These are phyloP conservation scores for Tillandsia leiboldiana DNA, from an alignment of 176 grass and related monocot genomes.

Conservation along the genomic window DNA sequence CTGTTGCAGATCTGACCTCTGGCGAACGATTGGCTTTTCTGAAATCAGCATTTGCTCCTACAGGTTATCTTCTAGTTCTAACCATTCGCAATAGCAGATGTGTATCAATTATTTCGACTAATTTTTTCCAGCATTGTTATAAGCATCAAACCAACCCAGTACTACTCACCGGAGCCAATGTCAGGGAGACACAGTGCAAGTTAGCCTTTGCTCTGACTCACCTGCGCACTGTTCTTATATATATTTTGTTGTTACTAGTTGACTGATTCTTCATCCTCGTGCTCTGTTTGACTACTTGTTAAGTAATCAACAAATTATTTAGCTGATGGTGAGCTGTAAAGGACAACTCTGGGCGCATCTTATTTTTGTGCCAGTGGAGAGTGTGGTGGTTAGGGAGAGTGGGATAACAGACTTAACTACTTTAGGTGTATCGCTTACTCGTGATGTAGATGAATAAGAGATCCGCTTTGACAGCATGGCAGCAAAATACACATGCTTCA, in stretches of 20 bases:
- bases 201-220: background rate
- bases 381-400: too few species aligned
- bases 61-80: slow-evolving; percentile 37
- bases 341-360: too few species aligned
- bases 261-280: background rate
- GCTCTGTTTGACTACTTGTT: background rate
- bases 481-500: too few species aligned
- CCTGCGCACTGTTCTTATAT: background rate
- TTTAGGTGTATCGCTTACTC: too few species aligned
- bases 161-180: background rate
- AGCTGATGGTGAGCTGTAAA: background rate
- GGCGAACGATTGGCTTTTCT: slow-evolving; percentile 65
- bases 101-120: background rate
- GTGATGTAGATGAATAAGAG: too few species aligned
- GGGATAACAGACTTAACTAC: too few species aligned
- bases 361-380: too few species aligned
- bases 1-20: slow-evolving; percentile 75
- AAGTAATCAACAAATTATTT: background rate
- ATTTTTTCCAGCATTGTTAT: too few species aligned
- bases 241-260: background rate
- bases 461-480: too few species aligned
- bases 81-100: background rate
- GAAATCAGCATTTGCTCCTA: slow-evolving; percentile 63
- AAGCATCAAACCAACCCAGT: too few species aligned
- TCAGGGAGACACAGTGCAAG: background rate